Percentiles rank a stretch among this genome's conserved stretches.
phyloP scores from a whole-genome alignment of 345 rosid genomes.

The Eucalyptus tenuipes region DNA sequence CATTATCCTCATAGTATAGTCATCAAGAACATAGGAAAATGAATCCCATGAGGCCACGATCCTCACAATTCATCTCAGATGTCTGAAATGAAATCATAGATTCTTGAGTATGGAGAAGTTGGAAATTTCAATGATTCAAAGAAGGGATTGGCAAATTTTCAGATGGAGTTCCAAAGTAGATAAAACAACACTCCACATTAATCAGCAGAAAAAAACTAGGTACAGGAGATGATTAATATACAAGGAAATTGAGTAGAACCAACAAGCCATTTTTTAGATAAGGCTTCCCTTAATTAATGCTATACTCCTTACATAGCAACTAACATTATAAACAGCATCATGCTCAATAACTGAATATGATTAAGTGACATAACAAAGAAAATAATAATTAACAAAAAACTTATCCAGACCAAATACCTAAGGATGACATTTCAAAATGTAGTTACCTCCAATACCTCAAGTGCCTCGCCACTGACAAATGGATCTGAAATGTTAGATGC shows the following conservation, averaged over 20 bases:
- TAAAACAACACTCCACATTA: not conserved
- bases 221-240: not conserved
- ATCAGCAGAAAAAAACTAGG: not conserved
- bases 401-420: not conserved
- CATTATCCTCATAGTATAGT: not conserved
- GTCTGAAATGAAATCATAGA: not conserved
- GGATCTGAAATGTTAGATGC: conserved; percentile 80
- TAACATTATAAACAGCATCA: not conserved
- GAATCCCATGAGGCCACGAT: not conserved
- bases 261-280: not conserved
- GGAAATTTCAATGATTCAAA: not conserved
- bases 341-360: not conserved
- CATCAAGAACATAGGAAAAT: not conserved
- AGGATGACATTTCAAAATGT: not conserved
- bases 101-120: not conserved
- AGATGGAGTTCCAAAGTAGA: not conserved
- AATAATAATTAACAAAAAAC: not conserved
- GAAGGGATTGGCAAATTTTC: not conserved
- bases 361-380: not conserved
- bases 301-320: not conserved
- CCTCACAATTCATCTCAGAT: not conserved
- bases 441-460: conserved; percentile 89
- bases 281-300: not conserved
- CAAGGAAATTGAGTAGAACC: not conserved
- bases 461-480: conserved; percentile 65